Evolutionary conservation across 345 rosid genomes (phyloP), one percentile per base, ranked within the genome.

Genomic region (Citrus inodora): DNA sequence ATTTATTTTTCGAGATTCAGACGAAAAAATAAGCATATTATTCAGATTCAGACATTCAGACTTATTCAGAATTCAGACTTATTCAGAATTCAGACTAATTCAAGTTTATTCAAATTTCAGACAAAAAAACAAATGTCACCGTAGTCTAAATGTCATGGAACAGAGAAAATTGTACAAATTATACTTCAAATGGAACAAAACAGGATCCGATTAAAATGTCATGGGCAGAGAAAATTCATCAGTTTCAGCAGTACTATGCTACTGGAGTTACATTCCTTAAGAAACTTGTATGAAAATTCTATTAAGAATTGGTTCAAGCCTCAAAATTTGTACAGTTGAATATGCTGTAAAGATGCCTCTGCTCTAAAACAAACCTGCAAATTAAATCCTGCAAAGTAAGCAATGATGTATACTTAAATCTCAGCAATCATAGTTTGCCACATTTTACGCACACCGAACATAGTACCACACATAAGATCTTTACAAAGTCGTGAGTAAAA

Each of bases 241-340:
- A 67, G 40, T 48, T 42, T 28, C 70, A 9, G 51, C 46, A 61
- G 17, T n/a, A 14, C 66, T 10, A 17, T 32, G 24, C 37, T 7
- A n/a, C 76, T 56, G 13, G 33, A 19, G 75, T 38, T 59, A 42
- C 68, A 48, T 5, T 64, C 58, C 72, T 22, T 16, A 11, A 64
- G 25, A 21, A 48, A 64, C 22, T n/a, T 61, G 70, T 64, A 64
- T 42, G 35, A 37, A 58, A 69, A 22, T 55, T 76, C 59, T 48
- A 67, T 40, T 32, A 67, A 32, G 63, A 76, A 76, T 66, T 72
- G 73, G 80, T 77, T 80, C 85, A 81, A 81, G 79, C 83, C 82
- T 81, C 82, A 40, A 66, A 66, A 67, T 74, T 83, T 82, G 75
- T 81, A 87, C 87, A 81, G 77, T 79, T 80, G 65, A 70, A 46